These are phyloP conservation scores for Suhomyces pyralidae DNA, from an alignment of 805 yeast species.

Conservation along the genomic window DNA sequence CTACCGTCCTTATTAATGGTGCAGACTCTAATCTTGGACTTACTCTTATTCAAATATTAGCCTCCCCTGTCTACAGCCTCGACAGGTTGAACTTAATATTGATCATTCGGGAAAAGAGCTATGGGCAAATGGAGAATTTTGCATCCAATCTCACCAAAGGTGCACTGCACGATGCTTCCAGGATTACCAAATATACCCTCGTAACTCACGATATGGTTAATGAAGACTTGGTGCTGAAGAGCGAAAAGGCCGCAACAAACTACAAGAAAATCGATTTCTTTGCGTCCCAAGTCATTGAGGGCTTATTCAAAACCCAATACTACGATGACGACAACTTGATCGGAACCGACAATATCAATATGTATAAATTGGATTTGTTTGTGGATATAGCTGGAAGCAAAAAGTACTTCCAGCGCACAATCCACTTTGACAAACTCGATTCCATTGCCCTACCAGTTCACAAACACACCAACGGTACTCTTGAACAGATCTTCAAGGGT, in stretches of 20 bases:
- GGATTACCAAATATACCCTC: slow-evolving; percentile 19
- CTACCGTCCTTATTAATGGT: slow-evolving; percentile 39
- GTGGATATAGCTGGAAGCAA: slow-evolving; percentile 41
- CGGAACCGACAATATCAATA: slow-evolving; percentile 16
- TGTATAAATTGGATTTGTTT: slow-evolving; percentile 33
- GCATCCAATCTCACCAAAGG: slow-evolving; percentile 17
- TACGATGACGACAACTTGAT: slow-evolving; percentile 19
- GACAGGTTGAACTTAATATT: slow-evolving; percentile 28
- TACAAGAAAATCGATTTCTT: slow-evolving; percentile 39
- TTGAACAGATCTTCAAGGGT: slow-evolving; percentile 25
- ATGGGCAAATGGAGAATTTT: slow-evolving; percentile 18
- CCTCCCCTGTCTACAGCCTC: slow-evolving; percentile 26
- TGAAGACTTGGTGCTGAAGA: slow-evolving; percentile 34
- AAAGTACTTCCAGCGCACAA: slow-evolving; percentile 31
- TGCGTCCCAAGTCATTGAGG: slow-evolving; percentile 36
- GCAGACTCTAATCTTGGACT: slow-evolving; percentile 40
- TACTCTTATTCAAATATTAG: slow-evolving; percentile 33
- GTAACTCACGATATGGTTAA: slow-evolving; percentile 33
- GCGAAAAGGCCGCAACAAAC: slow-evolving; percentile 31
- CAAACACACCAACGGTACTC: slow-evolving; percentile 12
- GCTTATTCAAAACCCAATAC: slow-evolving; percentile 22
- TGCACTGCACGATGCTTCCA: slow-evolving; percentile 19
- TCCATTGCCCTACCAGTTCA: slow-evolving; percentile 28
- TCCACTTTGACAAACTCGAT: slow-evolving; percentile 29
- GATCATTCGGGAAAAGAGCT: slow-evolving; percentile 24